Conservation (phyloP, 169 alveolate genomes). For the Eimeria maxima region DNA sequence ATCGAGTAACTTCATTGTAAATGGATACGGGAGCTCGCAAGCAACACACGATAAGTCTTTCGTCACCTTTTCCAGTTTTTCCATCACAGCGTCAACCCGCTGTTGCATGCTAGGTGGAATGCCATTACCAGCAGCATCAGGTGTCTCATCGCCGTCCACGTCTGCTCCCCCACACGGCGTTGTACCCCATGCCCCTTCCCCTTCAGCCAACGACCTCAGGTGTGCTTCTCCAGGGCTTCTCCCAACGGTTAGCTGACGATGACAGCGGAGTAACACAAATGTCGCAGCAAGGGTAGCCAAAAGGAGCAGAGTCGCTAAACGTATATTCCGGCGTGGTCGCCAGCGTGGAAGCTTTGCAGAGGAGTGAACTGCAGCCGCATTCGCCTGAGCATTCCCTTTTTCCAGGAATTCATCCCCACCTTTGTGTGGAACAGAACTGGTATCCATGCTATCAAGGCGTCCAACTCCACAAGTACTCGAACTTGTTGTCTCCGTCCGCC, state of each 20-base stretch:
- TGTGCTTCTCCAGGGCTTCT: background rate
- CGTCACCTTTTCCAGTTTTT: background rate
- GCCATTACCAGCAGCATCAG: background rate
- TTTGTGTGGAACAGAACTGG: too few species aligned
- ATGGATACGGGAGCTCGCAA: background rate
- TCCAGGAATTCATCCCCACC: background rate
- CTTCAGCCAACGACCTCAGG: background rate
- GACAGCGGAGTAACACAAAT: background rate
- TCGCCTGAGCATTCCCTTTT: background rate
- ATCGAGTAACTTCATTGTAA: background rate
- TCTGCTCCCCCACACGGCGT: background rate
- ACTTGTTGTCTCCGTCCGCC: background rate
- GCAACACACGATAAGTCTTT: background rate
- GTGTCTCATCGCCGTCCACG: background rate
- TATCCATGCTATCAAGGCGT: background rate
- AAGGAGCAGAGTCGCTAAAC: background rate
- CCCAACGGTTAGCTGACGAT: background rate
- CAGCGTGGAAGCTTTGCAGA: background rate
- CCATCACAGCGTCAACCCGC: background rate
- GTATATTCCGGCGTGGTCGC: background rate
- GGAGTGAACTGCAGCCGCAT: background rate
- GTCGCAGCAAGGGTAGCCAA: background rate
- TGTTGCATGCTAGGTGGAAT: background rate
- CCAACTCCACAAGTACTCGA: background rate
- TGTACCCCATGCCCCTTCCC: background rate